Conservation (phyloP, 1,284 basidiomycete genomes). For the Trametes pubescens region DNA sequence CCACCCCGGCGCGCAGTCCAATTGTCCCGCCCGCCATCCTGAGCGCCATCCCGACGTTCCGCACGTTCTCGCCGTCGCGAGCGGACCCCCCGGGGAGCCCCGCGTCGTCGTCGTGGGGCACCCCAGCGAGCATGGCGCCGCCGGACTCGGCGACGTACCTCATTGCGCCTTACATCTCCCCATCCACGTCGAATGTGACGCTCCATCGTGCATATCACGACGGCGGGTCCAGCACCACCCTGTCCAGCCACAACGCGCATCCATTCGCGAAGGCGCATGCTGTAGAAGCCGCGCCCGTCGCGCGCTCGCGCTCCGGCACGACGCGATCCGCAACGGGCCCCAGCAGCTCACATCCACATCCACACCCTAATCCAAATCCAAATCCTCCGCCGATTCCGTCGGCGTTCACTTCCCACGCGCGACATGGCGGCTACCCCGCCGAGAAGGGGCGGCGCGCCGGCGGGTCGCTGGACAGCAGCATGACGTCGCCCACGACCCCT, state of each 20-base stretch:
- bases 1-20: slow-evolving; percentile 8
- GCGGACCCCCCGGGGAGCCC: slow-evolving; percentile 24
- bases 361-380: background rate
- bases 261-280: slow-evolving; percentile 30
- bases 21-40: slow-evolving; percentile 15
- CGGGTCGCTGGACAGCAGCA: background rate
- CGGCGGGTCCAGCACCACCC: slow-evolving; percentile 10
- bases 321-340: slow-evolving; percentile 6
- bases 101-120: slow-evolving; percentile 30
- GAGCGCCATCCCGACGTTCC: slow-evolving; percentile 21
- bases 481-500: slow-evolving; percentile 12
- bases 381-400: slow-evolving; percentile 11
- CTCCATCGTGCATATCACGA: slow-evolving; percentile 8
- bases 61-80: slow-evolving; percentile 16
- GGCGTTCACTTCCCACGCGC: slow-evolving; percentile 1
- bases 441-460: background rate
- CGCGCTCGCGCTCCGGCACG: slow-evolving; percentile 24
- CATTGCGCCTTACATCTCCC: slow-evolving; percentile 3
- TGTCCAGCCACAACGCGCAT: slow-evolving; percentile 24
- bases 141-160: slow-evolving; percentile 30
- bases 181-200: slow-evolving; percentile 9
- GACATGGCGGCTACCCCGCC: slow-evolving; percentile 4
- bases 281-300: slow-evolving; percentile 8
- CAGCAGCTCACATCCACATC: background rate
- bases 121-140: slow-evolving; percentile 24